Conservation (phyloP, 176 grass and related monocot genomes). For the Oryza rufipogon region DNA sequence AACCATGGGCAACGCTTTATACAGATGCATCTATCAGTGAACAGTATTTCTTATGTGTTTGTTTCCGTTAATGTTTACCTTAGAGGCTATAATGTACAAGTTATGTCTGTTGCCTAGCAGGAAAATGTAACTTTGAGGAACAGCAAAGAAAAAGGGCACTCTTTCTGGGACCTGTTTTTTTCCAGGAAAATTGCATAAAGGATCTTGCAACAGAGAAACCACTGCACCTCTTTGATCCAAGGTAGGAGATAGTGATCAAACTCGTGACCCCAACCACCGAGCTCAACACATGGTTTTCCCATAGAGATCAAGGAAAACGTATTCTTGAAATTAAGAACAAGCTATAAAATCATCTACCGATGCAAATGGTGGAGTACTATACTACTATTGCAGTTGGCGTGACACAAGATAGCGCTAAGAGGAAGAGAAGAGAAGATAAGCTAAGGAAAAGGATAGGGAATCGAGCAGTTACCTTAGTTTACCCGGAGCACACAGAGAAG, state of each 20-base stretch:
- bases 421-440: background rate
- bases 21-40: background rate
- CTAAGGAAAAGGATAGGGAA: background rate
- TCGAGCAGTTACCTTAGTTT: background rate
- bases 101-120: background rate
- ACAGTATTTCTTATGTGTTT: background rate
- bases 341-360: background rate
- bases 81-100: background rate
- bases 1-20: background rate
- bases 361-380: background rate
- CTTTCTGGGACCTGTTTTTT: background rate
- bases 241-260: conserved; percentile 26
- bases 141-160: conserved; percentile 8
- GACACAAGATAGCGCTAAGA: background rate
- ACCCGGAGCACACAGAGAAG: background rate
- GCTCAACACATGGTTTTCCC: background rate
- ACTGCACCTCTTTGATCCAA: background rate
- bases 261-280: conserved; percentile 18
- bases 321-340: background rate
- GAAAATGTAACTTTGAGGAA: background rate
- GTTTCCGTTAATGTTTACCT: background rate
- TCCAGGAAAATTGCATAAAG: background rate
- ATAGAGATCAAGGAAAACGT: background rate
- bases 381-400: background rate
- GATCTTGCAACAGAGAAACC: background rate